These are phyloP conservation scores for Eucalyptus coolabah DNA, from an alignment of 345 rosid genomes.

Conservation along the genomic window DNA sequence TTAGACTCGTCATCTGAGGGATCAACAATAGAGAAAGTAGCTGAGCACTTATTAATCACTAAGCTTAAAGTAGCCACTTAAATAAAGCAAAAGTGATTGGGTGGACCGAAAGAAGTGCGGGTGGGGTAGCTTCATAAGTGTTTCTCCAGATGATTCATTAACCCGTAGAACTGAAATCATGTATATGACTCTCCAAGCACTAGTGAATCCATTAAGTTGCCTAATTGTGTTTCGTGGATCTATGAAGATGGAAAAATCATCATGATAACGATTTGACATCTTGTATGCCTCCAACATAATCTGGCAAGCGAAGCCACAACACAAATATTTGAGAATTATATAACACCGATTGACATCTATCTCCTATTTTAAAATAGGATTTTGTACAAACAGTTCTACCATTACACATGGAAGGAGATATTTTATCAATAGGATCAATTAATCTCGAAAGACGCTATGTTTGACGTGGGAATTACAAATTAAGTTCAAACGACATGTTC, in stretches of 20 bases:
- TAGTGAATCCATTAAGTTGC: too few relatives aligned
- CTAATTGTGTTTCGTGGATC: too few relatives aligned
- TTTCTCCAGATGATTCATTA: too few relatives aligned
- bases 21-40: neutral
- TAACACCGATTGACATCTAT: rapidly evolving
- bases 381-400: neutral
- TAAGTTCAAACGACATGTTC: neutral
- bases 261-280: neutral
- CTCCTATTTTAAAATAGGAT: neutral
- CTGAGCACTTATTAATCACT: neutral
- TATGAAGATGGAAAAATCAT: neutral
- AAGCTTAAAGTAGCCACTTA: neutral
- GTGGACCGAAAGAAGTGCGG: neutral
- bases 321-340: neutral
- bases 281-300: neutral
- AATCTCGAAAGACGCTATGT: neutral
- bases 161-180: too few relatives aligned
- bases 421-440: neutral
- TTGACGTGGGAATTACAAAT: neutral
- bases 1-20: neutral
- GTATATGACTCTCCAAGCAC: too few relatives aligned
- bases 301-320: neutral
- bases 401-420: neutral
- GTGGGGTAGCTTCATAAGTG: too few relatives aligned
- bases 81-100: neutral